These are phyloP conservation scores for Rhododendron vialii DNA, from an alignment of 148 eudicot genomes.

Conservation along the genomic window DNA sequence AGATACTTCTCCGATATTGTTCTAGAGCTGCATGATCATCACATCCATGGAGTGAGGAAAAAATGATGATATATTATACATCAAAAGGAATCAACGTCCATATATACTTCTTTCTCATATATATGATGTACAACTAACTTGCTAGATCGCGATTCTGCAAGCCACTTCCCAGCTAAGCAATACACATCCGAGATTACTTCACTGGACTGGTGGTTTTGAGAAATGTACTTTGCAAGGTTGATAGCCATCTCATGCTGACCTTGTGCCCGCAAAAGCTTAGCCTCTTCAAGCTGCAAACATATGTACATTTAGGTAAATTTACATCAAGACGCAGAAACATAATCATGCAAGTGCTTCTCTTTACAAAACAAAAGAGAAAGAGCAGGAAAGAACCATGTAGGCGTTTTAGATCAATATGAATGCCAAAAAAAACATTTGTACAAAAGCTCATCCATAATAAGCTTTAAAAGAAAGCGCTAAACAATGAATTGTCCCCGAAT, in stretches of 20 bases:
- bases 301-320: not conserved
- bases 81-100: not conserved
- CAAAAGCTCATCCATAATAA: not conserved
- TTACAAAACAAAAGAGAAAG: not conserved
- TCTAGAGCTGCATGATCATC: constrained; percentile 70
- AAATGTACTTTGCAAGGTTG: constrained; percentile 80
- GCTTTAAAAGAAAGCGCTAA: not conserved
- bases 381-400: not conserved
- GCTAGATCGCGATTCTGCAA: constrained; percentile 95
- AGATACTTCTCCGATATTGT: constrained; percentile 89
- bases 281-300: constrained; percentile 84
- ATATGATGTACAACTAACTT: constrained; percentile 42
- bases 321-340: not conserved
- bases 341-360: not conserved
- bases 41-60: not conserved
- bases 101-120: not conserved
- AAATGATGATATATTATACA: not conserved
- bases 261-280: constrained; percentile 86
- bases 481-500: not conserved
- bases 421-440: not conserved
- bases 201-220: constrained; percentile 48
- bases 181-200: constrained; percentile 76
- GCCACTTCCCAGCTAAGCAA: constrained; percentile 96
- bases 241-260: constrained; percentile 94
- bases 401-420: not conserved